Percentiles rank a stretch among this genome's conserved stretches.
Conservation (phyloP, 495 filamentous ascomycete genomes). For the Melanomma pulvis-pyrius region DNA sequence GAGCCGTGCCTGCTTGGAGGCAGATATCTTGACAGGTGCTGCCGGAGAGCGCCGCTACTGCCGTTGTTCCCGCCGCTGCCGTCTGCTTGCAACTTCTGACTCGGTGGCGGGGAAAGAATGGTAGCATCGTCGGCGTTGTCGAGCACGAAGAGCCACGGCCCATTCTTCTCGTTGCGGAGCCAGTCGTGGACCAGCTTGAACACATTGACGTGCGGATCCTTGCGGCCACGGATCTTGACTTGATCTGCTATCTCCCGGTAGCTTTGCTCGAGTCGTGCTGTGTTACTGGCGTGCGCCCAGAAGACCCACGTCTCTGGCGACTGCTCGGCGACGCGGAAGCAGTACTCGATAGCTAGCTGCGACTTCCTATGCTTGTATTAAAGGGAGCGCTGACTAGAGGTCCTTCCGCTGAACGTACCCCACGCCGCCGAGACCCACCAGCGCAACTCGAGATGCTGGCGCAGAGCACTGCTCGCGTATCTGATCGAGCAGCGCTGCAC, state of each 20-base stretch:
- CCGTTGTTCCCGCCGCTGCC: not conserved
- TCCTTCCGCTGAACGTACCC: constrained; percentile 43
- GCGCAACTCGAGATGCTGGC: constrained; percentile 32
- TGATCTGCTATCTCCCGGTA: constrained; percentile 34
- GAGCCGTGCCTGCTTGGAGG: constrained; percentile 28
- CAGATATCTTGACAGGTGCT: constrained; percentile 7
- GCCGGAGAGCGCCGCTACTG: not conserved
- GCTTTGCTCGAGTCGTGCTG: constrained; percentile 35
- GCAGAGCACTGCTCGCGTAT: constrained; percentile 41
- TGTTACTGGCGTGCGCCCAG: constrained; percentile 12
- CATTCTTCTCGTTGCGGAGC: constrained; percentile 44
- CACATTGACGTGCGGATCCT: constrained; percentile 44
- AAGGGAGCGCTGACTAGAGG: not conserved
- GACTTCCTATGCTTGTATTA: constrained; percentile 48
- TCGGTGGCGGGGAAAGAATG: constrained; percentile 35
- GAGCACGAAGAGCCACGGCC: constrained; percentile 54
- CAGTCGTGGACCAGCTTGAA: constrained; percentile 45
- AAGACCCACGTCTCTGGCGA: constrained; percentile 38
- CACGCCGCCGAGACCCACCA: constrained; percentile 53
- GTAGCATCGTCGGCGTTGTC: constrained; percentile 57
- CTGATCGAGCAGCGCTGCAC: constrained; percentile 43
- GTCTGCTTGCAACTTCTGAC: not conserved
- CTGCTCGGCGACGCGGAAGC: constrained; percentile 44
- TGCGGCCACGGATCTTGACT: constrained; percentile 23
- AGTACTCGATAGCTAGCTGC: constrained; percentile 57